Evolutionary conservation across 2,329 filamentous ascomycete species (phyloP).

Genomic region (Colletotrichum viniferum): DNA sequence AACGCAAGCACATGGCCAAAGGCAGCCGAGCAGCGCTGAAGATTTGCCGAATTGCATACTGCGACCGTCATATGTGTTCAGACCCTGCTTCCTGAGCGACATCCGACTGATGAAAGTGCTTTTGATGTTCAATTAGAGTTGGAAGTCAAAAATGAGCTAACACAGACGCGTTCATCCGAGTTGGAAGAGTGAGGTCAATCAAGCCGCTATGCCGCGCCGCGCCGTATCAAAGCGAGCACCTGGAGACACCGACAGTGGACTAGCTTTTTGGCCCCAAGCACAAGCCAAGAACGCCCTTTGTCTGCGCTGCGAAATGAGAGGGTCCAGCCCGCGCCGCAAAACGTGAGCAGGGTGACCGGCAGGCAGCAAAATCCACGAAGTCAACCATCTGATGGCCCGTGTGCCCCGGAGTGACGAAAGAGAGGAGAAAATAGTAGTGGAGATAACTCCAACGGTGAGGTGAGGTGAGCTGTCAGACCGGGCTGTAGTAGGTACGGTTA

Average conservation of each 20-base stretch:
- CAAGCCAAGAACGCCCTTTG: background rate
- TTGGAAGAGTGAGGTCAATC: background rate
- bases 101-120: background rate
- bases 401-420: conserved; percentile 1
- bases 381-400: background rate
- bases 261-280: background rate
- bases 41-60: background rate
- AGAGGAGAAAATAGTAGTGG: conserved; percentile 7
- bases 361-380: background rate
- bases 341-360: background rate
- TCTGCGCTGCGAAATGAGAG: background rate
- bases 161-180: background rate
- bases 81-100: background rate
- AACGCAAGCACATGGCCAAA: background rate
- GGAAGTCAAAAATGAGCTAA: background rate
- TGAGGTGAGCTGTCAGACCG: conserved; percentile 19
- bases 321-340: background rate
- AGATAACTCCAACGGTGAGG: conserved; percentile 7
- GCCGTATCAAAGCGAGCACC: background rate
- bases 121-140: conserved; percentile 19
- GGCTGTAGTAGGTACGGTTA: conserved; percentile 16
- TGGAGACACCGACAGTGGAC: background rate
- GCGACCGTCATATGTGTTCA: background rate
- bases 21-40: background rate
- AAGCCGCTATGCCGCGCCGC: background rate